Percentiles rank a stretch among this genome's conserved stretches.
phyloP scores from a whole-genome alignment of 2,329 filamentous ascomycete species.

The Cladophialophora psammophila region DNA sequence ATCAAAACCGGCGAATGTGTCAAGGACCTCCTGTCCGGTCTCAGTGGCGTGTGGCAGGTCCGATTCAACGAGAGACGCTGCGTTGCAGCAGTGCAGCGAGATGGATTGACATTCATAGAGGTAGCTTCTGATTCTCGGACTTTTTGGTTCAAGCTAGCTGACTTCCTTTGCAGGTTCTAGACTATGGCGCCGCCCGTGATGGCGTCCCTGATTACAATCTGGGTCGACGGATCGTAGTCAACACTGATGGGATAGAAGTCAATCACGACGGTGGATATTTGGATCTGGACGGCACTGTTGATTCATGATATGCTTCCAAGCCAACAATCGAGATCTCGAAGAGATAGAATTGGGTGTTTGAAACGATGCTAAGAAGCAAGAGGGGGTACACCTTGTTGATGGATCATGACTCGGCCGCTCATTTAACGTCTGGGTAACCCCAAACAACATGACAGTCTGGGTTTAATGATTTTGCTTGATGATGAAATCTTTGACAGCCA shows the following conservation, averaged over 20 bases:
- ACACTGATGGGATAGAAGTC: conserved; percentile 50
- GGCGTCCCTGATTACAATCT: conserved; percentile 79
- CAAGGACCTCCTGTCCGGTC: conserved; percentile 87
- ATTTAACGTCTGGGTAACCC: not conserved
- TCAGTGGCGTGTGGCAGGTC: conserved; percentile 98
- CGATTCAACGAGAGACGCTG: conserved; percentile 95
- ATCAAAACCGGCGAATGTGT: conserved; percentile 90
- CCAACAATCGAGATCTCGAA: not conserved
- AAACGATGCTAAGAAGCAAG: not conserved
- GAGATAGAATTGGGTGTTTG: not conserved
- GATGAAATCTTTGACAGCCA: not conserved
- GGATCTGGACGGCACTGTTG: conserved; percentile 31
- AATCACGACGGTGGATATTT: conserved; percentile 36
- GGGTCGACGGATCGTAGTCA: conserved; percentile 73
- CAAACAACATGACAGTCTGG: not conserved
- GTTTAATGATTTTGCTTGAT: conserved; percentile 6
- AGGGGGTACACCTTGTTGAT: not conserved
- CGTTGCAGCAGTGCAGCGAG: conserved; percentile 93
- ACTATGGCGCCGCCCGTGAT: conserved; percentile 93
- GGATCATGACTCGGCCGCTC: not conserved
- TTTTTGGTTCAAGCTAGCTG: conserved; percentile 29
- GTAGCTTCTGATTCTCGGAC: conserved; percentile 57
- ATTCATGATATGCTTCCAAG: conserved; percentile 16
- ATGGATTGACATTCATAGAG: conserved; percentile 93
- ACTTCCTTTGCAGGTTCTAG: conserved; percentile 74